A percentile compares a stretch with the other conserved stretches of the same genome.
phyloP scores from a whole-genome alignment of 2,329 filamentous ascomycete species.

The Endocalyx cinctus region DNA sequence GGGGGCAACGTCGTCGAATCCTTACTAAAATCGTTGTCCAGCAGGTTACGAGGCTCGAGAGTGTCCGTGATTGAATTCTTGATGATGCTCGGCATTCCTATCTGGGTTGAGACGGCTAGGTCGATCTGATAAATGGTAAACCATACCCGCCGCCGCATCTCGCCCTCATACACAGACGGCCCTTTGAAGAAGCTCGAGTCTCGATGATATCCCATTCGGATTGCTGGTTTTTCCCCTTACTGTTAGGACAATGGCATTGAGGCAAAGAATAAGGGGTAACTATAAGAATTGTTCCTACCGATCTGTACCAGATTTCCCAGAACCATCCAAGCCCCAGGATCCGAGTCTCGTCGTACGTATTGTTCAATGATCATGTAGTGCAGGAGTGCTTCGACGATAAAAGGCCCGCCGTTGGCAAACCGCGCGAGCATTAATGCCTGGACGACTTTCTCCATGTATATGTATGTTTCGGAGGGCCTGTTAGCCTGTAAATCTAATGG shows the following conservation, averaged over 20 bases:
- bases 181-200: constrained; percentile 36
- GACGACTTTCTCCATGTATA: constrained; percentile 25
- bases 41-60: constrained; percentile 36
- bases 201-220: constrained; percentile 40
- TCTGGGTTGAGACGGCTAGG: constrained; percentile 34
- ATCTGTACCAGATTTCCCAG: too few relatives aligned
- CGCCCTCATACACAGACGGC: constrained; percentile 36
- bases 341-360: constrained; percentile 23
- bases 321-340: constrained; percentile 31
- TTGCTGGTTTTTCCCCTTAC: too few relatives aligned
- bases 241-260: too few relatives aligned
- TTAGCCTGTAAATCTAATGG: too few relatives aligned
- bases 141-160: constrained; percentile 44
- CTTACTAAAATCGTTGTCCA: constrained; percentile 37
- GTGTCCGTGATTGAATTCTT: constrained; percentile 34
- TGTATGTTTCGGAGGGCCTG: too few relatives aligned
- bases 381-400: constrained; percentile 35
- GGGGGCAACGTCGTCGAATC: constrained; percentile 32
- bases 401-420: constrained; percentile 39
- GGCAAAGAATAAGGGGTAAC: too few relatives aligned
- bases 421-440: constrained; percentile 33
- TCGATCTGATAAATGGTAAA: constrained; percentile 37
- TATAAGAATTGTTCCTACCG: too few relatives aligned
- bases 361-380: constrained; percentile 30
- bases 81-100: constrained; percentile 40